phyloP scores from a whole-genome alignment of 805 yeast species.

The Pichia ethanolica region DNA sequence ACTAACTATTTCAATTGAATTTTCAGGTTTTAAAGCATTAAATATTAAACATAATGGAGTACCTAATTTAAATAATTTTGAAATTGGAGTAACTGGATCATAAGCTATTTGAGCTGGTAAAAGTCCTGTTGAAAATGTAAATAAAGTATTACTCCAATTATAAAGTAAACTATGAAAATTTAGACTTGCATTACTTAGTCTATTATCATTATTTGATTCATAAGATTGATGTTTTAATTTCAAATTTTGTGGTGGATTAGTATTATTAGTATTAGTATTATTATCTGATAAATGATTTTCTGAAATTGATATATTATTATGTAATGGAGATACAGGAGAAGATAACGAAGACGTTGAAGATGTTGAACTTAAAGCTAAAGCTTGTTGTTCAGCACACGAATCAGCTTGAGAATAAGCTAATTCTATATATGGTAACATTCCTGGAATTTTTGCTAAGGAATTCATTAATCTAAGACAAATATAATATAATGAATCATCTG shows the following conservation, averaged over 20 bases:
- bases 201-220: neutral
- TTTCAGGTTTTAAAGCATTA: constrained; percentile 54
- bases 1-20: constrained; percentile 48
- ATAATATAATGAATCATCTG: constrained; percentile 62
- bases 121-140: constrained; percentile 70
- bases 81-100: constrained; percentile 89
- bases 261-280: too few relatives aligned
- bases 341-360: neutral
- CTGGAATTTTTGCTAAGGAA: constrained; percentile 52
- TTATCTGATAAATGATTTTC: too few relatives aligned
- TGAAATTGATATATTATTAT: too few relatives aligned
- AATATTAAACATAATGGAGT: constrained; percentile 83
- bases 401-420: constrained; percentile 63
- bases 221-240: too few relatives aligned
- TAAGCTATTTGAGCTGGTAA: constrained; percentile 65
- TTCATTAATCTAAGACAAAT: constrained; percentile 51
- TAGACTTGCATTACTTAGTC: neutral
- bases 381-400: constrained; percentile 65
- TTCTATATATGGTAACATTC: constrained; percentile 59
- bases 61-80: constrained; percentile 87
- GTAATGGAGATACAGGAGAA: neutral
- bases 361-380: constrained; percentile 20
- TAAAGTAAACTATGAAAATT: constrained; percentile 5
- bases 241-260: too few relatives aligned
- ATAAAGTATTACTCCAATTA: constrained; percentile 33